Percentiles rank a stretch among this genome's conserved stretches.
Evolutionary conservation across 768 basidiomycete species (phyloP).

Genomic region (Russula virescens): DNA sequence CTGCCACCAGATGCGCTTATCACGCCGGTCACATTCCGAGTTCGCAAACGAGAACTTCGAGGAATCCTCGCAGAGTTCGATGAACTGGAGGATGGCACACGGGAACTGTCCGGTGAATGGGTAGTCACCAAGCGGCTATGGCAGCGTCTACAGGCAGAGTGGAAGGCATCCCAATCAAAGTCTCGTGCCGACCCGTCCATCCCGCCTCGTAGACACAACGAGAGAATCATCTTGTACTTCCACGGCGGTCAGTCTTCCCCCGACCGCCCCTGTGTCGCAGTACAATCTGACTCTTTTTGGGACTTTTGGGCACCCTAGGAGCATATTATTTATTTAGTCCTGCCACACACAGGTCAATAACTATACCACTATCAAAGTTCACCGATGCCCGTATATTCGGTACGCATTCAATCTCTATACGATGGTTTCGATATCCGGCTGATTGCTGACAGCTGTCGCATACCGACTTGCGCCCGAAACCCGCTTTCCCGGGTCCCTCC

Average conservation of each 20-base stretch:
- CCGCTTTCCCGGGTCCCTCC: conserved; percentile 82
- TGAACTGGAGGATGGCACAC: conserved; percentile 61
- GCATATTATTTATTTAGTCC: conserved; percentile 93
- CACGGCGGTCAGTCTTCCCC: conserved; percentile 66
- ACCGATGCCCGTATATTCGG: conserved; percentile 86
- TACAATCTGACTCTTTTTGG: background rate
- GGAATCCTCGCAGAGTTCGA: conserved; percentile 80
- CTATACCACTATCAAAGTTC: conserved; percentile 85
- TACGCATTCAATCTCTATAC: conserved; percentile 30
- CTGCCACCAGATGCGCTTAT: conserved; percentile 89
- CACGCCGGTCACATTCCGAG: conserved; percentile 89
- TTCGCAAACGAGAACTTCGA: conserved; percentile 61
- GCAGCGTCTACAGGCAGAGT: conserved; percentile 79
- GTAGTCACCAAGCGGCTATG: conserved; percentile 91
- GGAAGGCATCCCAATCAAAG: conserved; percentile 42
- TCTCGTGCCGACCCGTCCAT: conserved; percentile 10
- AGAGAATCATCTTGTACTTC: conserved; percentile 85
- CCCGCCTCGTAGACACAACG: conserved; percentile 39
- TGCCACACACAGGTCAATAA: conserved; percentile 83
- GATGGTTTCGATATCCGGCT: background rate
- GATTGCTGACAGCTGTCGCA: conserved; percentile 60
- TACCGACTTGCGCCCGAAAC: conserved; percentile 97
- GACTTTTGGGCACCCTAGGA: conserved; percentile 39
- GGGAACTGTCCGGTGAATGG: conserved; percentile 94
- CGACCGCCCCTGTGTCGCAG: background rate